Evolutionary conservation across 495 filamentous ascomycete genomes (phyloP).

Genomic region (Annulohypoxylon stygium): DNA sequence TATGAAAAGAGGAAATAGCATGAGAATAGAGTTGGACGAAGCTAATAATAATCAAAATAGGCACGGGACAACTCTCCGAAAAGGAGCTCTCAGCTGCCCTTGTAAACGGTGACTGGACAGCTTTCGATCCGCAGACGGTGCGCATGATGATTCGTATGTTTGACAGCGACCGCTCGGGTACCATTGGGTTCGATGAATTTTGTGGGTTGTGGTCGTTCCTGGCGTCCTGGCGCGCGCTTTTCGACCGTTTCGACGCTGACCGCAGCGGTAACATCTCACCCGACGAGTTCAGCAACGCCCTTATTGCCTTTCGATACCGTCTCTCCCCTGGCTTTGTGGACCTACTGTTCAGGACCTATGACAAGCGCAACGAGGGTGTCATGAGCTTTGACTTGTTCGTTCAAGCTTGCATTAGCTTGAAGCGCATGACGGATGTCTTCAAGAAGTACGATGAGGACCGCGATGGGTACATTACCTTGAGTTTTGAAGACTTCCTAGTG

Average conservation of each 20-base stretch:
- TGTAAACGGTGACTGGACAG: conserved; percentile 94
- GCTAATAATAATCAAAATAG: conserved; percentile 52
- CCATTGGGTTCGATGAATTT: conserved; percentile 95
- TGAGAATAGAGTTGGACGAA: not conserved
- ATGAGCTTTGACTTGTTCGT: conserved; percentile 99
- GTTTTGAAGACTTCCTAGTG: conserved; percentile 84
- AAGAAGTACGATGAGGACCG: conserved; percentile 98
- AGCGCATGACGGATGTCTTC: conserved; percentile 99
- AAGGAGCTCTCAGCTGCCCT: conserved; percentile 89
- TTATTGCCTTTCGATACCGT: conserved; percentile 94
- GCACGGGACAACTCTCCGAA: conserved; percentile 86
- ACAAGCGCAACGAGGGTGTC: conserved; percentile 70
- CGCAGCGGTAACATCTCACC: conserved; percentile 86
- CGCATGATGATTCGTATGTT: conserved; percentile 99
- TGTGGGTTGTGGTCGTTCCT: conserved; percentile 96
- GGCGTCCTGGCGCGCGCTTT: conserved; percentile 90
- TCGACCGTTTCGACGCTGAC: conserved; percentile 96
- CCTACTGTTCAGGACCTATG: conserved; percentile 77
- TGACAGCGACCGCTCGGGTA: conserved; percentile 87
- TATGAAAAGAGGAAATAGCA: not conserved
- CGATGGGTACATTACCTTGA: conserved; percentile 88
- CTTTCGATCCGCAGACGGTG: conserved; percentile 96
- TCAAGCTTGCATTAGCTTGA: conserved; percentile 94
- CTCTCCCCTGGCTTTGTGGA: conserved; percentile 85
- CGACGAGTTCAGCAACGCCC: conserved; percentile 89